Conservation (phyloP, 202 grass and related monocot genomes). For the Brachypodium distachyon region DNA sequence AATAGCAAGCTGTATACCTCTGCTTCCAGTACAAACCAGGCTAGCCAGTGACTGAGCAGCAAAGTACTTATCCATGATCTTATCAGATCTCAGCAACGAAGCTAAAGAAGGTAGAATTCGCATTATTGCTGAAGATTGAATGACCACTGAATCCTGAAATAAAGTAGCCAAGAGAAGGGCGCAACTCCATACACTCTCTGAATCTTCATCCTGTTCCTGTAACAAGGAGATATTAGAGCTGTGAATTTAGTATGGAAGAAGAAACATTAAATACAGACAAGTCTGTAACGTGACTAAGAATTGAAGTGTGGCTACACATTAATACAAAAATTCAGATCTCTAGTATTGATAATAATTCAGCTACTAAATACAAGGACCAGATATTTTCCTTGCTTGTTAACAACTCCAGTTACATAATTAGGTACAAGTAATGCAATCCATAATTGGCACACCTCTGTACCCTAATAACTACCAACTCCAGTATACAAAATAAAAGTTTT, state of each 20-base stretch:
- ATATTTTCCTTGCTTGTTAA: neutral
- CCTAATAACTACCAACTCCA: neutral
- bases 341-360: neutral
- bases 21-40: slow-evolving; percentile 70
- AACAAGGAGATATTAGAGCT: slow-evolving; percentile 20
- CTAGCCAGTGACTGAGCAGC: slow-evolving; percentile 91
- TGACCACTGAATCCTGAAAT: slow-evolving; percentile 69
- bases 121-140: slow-evolving; percentile 70
- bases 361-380: neutral
- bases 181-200: slow-evolving; percentile 66
- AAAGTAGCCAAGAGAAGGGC: slow-evolving; percentile 87
- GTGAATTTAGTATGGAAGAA: slow-evolving; percentile 3
- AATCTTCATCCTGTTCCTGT: slow-evolving; percentile 72
- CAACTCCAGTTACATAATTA: neutral
- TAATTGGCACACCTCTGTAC: neutral
- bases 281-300: slow-evolving; percentile 20
- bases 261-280: neutral
- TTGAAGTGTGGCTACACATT: neutral
- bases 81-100: slow-evolving; percentile 75
- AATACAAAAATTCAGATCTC: neutral
- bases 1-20: slow-evolving; percentile 65
- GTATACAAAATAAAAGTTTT: neutral
- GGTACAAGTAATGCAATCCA: neutral
- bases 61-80: slow-evolving; percentile 66
- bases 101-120: slow-evolving; percentile 62